Conservation (phyloP, 495 filamentous ascomycete genomes). For the Podospora pseudopauciseta region DNA sequence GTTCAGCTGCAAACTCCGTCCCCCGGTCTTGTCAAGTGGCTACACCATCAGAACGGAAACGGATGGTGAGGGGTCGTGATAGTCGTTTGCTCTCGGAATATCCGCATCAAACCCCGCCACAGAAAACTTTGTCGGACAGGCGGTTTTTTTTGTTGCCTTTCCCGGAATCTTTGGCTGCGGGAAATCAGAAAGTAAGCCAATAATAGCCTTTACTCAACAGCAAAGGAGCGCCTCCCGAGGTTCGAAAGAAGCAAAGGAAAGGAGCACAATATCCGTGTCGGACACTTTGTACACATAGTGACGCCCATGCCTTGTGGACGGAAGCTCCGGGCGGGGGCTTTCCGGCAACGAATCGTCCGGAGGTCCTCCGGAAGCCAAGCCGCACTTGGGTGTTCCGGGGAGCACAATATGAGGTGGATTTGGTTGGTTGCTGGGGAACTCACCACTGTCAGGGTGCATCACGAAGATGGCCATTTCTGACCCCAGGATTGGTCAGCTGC, state of each 20-base stretch:
- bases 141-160: background rate
- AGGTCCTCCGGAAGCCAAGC: constrained; percentile 1
- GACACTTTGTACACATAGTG: too few species aligned
- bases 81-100: background rate
- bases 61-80: background rate
- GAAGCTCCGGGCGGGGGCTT: background rate
- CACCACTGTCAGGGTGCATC: too few species aligned
- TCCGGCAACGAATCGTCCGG: background rate
- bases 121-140: background rate
- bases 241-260: background rate
- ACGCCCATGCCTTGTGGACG: background rate
- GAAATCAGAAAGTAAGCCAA: background rate
- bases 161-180: background rate
- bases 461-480: background rate
- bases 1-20: background rate
- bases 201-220: background rate
- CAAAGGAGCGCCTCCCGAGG: background rate
- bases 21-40: background rate
- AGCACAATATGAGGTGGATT: too few species aligned
- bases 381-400: background rate
- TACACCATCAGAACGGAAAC: background rate
- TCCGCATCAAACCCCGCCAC: background rate
- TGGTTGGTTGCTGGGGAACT: too few species aligned
- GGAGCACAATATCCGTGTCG: too few species aligned
- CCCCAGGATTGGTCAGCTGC: background rate